Percentiles rank a stretch among this genome's conserved stretches.
Conservation (phyloP, 345 rosid genomes). For the Psidium guajava region DNA sequence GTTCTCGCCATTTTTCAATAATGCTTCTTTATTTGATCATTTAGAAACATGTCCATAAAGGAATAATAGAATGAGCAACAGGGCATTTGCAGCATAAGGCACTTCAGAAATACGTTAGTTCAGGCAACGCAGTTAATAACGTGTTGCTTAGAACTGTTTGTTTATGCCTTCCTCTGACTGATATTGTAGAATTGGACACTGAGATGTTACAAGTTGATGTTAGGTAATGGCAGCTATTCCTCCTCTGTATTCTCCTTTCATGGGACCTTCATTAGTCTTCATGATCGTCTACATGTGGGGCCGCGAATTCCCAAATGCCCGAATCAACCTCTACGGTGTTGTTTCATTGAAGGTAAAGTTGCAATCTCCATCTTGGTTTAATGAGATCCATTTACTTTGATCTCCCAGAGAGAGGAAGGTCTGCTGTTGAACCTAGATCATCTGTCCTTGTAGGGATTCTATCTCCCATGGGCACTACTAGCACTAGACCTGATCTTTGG, state of each 20-base stretch:
- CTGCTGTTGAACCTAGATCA: neutral
- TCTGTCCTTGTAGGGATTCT: conserved; percentile 35
- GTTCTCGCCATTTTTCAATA: neutral
- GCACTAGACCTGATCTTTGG: conserved; percentile 55
- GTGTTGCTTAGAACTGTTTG: neutral
- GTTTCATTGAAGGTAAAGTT: conserved; percentile 42
- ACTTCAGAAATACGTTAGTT: neutral
- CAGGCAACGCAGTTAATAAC: neutral
- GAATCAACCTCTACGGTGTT: conserved; percentile 38
- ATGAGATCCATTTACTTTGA: neutral
- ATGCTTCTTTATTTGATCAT: neutral
- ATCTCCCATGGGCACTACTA: conserved; percentile 62
- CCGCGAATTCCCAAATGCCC: conserved; percentile 47
- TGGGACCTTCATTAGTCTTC: conserved; percentile 47
- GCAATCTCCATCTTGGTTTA: neutral
- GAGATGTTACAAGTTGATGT: neutral
- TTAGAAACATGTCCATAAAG: neutral
- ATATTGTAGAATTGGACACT: neutral
- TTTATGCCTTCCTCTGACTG: neutral
- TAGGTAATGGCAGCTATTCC: conserved; percentile 42
- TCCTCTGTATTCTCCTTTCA: conserved; percentile 24
- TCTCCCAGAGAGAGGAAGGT: neutral
- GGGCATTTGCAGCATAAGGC: neutral
- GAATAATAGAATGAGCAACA: neutral
- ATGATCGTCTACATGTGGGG: conserved; percentile 55